phyloP scores from a whole-genome alignment of 2,329 filamentous ascomycete species.

The Tolypocladium sp. region DNA sequence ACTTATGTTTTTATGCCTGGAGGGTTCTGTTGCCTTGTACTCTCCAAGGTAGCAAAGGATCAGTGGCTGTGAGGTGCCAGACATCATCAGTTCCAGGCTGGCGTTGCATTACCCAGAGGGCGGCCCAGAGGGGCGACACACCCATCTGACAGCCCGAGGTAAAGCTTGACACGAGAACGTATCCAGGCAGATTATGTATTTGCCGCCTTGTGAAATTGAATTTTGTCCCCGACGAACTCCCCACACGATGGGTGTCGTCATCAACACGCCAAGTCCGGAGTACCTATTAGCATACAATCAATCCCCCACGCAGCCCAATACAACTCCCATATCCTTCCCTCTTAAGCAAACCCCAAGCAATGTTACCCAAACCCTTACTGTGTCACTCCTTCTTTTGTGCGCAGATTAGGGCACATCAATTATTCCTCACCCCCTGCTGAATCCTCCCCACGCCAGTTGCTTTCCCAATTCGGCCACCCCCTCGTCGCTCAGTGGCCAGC shows the following conservation, averaged over 20 bases:
- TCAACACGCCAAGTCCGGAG: too few relatives aligned
- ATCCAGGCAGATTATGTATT: background rate
- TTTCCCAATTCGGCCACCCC: conserved; percentile 20
- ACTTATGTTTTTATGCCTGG: too few relatives aligned
- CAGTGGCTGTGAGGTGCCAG: too few relatives aligned
- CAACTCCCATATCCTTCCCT: background rate
- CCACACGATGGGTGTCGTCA: background rate
- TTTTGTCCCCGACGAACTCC: too few relatives aligned
- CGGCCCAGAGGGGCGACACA: background rate
- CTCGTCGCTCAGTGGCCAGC: conserved; percentile 17
- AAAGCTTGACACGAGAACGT: background rate
- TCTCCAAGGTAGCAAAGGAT: too few relatives aligned
- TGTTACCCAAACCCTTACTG: background rate
- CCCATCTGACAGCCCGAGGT: background rate
- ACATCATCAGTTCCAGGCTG: background rate
- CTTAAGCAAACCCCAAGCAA: background rate
- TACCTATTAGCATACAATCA: background rate
- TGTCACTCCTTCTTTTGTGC: background rate
- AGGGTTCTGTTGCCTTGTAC: too few relatives aligned
- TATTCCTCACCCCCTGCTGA: background rate
- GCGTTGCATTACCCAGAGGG: too few relatives aligned
- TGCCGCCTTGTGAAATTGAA: background rate
- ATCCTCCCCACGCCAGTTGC: background rate
- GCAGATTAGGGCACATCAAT: background rate
- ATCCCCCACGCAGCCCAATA: too few relatives aligned